phyloP scores from a whole-genome alignment of 345 rosid genomes.

The Physaria fendleri region DNA sequence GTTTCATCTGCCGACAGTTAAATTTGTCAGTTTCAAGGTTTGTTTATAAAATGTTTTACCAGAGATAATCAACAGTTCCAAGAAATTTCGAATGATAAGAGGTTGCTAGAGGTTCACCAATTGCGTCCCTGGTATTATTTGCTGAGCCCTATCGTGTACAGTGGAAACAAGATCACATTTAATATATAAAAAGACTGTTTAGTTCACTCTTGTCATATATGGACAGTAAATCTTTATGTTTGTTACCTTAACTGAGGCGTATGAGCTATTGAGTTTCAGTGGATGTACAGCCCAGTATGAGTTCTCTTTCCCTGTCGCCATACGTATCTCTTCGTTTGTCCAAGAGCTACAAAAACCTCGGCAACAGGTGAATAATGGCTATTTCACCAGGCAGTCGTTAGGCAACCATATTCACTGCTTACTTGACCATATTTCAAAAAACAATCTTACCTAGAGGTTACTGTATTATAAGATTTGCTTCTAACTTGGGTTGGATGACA shows the following conservation, averaged over 20 bases:
- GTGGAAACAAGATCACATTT: constrained; percentile 4
- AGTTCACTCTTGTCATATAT: not conserved
- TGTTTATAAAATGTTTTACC: constrained; percentile 35
- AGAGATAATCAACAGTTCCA: constrained; percentile 83
- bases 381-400: not conserved
- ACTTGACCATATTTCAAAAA: not conserved
- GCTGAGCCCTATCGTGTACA: constrained; percentile 43
- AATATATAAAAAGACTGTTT: not conserved
- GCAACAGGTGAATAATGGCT: not conserved
- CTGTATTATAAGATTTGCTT: constrained; percentile 28
- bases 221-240: not conserved
- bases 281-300: constrained; percentile 48
- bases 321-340: constrained; percentile 51
- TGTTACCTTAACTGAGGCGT: constrained; percentile 52
- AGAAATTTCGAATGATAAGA: constrained; percentile 76
- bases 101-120: constrained; percentile 77
- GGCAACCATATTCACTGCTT: not conserved
- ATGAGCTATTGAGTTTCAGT: constrained; percentile 60
- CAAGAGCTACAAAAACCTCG: constrained; percentile 28
- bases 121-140: constrained; percentile 40
- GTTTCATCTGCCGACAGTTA: not conserved
- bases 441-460: constrained; percentile 28
- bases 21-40: not conserved
- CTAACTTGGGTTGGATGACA: constrained; percentile 58
- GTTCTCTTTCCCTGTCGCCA: constrained; percentile 48